Evolutionary conservation across 2,329 filamentous ascomycete genomes (phyloP), one percentile per base, ranked within the genome.

Genomic region (Calonectria henricotiae): DNA sequence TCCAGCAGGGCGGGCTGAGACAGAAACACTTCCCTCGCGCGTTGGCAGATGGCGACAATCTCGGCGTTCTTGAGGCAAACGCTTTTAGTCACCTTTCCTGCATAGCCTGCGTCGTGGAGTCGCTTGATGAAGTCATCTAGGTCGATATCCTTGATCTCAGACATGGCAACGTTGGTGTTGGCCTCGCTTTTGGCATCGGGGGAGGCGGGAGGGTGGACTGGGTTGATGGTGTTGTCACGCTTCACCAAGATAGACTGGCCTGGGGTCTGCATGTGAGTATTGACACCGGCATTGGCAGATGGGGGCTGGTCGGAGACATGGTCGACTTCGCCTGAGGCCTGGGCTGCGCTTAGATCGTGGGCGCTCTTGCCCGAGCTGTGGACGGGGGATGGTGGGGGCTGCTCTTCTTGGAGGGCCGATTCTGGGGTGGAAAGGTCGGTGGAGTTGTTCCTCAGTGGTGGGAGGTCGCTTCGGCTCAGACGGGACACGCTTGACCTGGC

Each of bases 41-140:
- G 93, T 72, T 93, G 91, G 82, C 96, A 99, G 74, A 99, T 96
- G 70, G 96, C 95, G 55, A 92, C 93, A 74, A 99, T 98, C 82
- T 99, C 96, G 44, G 96, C 96, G 80, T 99, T 98, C 86, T 98
- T 98, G 71, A 99, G 87, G 77, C 95, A 98, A 27, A 98, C 96
- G 25, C 95, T 94, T 87, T 99, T 99, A 72, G 96, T 98, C 76
- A 98, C 94, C 83, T 99, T 99, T 74, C 95, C 95, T 51, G 95
- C 93, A 80, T 99, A 99, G 13, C 94, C 96, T 11, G 96, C 96
- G 82, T 99, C 96, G 65, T 99, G 86, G 49, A 99, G 89, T 49
- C 96, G 91, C 78, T 95, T 95, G 80, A 99, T 99, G 87, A 97
- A 98, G 80, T 99, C 96, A 80, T 99, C 96, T 35, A 99, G 87